Evolutionary conservation across 441 rosid genomes (phyloP).

Genomic region (Populus trichocarpa): DNA sequence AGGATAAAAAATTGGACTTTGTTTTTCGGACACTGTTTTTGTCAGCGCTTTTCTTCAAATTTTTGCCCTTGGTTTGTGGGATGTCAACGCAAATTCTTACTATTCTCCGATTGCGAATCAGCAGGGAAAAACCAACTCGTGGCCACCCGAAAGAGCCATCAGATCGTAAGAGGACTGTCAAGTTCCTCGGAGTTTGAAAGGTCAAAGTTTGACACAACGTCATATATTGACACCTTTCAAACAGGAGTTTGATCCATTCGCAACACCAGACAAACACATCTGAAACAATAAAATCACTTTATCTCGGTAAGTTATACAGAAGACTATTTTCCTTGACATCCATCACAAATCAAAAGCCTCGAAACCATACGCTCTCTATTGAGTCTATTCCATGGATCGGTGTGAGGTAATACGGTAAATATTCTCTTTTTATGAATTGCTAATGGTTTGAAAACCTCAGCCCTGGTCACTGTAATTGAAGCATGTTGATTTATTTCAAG

Average conservation of each 20-base stretch:
- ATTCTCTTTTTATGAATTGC: no score
- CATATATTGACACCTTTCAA: neutral
- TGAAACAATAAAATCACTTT: neutral
- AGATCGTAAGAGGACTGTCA: neutral
- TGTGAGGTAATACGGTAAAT: no score
- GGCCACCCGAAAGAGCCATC: neutral
- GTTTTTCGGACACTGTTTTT: no score
- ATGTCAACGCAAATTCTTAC: no score
- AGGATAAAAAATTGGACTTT: no score
- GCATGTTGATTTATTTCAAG: neutral
- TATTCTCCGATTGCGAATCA: no score
- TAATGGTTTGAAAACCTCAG: no score
- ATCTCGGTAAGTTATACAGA: neutral
- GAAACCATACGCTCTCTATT: neutral
- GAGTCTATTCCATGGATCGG: neutral
- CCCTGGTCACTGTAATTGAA: neutral
- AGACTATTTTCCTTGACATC: neutral
- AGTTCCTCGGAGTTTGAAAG: neutral
- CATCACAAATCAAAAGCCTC: neutral
- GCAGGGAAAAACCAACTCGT: neutral
- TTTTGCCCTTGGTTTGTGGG: no score
- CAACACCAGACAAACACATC: neutral
- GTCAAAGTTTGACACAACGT: neutral
- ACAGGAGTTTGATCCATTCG: neutral
- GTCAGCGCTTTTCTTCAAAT: no score